phyloP scores from a whole-genome alignment of 257 asterid species.

The Lycium ferocissimum region DNA sequence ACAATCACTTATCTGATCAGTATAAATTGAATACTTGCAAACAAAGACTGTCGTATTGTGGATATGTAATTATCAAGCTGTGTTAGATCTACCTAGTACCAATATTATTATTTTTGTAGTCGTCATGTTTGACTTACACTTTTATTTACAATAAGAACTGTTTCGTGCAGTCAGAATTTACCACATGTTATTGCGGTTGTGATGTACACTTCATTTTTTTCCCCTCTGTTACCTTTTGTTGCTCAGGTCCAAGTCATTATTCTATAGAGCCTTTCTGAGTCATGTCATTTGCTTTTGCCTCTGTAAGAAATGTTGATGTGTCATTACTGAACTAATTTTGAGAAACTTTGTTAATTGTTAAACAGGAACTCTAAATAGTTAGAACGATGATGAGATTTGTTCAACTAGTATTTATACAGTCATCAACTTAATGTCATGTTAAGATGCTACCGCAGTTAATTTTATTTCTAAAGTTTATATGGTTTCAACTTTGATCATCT shows the following conservation, averaged over 20 bases:
- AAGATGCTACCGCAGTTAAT: neutral
- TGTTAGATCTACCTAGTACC: neutral
- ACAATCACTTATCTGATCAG: neutral
- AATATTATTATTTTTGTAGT: neutral
- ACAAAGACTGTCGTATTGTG: neutral
- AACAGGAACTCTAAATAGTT: neutral
- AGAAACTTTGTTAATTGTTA: neutral
- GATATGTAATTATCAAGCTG: no score
- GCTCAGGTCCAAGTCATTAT: neutral
- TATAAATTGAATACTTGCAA: no score
- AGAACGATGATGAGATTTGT: neutral
- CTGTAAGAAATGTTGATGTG: neutral
- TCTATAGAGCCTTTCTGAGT: constrained; percentile 18
- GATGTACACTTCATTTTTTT: neutral
- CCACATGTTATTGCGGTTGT: neutral
- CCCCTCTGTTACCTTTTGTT: neutral
- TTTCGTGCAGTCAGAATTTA: neutral
- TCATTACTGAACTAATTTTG: constrained; percentile 12
- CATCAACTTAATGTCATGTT: neutral
- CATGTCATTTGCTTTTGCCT: neutral
- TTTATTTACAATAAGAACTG: neutral
- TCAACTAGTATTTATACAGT: neutral
- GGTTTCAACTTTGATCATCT: neutral
- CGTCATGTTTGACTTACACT: neutral
- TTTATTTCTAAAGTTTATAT: neutral